Conservation (phyloP, 2,329 filamentous ascomycete genomes). For the Phialemoniopsis sp. region DNA sequence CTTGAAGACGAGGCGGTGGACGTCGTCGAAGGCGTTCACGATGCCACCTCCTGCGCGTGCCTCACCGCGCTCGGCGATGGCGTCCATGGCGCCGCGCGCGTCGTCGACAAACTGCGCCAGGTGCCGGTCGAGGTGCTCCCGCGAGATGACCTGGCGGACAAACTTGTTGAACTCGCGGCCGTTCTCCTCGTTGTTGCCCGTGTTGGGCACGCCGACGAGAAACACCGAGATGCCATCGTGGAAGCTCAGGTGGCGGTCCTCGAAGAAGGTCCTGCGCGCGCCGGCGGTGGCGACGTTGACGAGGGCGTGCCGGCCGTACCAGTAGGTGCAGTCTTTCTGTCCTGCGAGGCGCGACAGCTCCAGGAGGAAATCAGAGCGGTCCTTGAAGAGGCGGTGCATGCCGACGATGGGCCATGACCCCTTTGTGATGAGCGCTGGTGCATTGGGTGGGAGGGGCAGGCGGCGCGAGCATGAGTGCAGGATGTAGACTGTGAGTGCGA, state of each 20-base stretch:
- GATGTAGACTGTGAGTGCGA: neutral
- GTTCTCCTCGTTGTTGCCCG: too few species aligned
- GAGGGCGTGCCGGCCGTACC: slow-evolving; percentile 38
- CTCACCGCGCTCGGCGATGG: slow-evolving; percentile 27
- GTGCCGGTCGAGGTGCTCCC: slow-evolving; percentile 28
- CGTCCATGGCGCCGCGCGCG: slow-evolving; percentile 27
- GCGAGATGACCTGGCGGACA: too few species aligned
- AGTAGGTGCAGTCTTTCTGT: slow-evolving; percentile 44
- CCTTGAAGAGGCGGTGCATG: slow-evolving; percentile 38
- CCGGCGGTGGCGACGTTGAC: slow-evolving; percentile 37
- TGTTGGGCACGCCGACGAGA: neutral
- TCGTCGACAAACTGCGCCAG: slow-evolving; percentile 39
- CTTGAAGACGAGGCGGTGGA: slow-evolving; percentile 49
- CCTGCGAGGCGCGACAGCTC: slow-evolving; percentile 20
- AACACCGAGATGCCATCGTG: too few species aligned
- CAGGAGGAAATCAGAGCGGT: slow-evolving; percentile 37
- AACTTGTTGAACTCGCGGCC: too few species aligned
- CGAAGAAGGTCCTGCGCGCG: slow-evolving; percentile 39
- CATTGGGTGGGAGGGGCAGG: slow-evolving; percentile 4
- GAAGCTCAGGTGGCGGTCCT: slow-evolving; percentile 36
- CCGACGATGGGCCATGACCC: slow-evolving; percentile 44
- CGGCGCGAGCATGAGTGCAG: too few species aligned
- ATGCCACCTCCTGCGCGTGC: slow-evolving; percentile 21
- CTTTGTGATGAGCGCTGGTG: slow-evolving; percentile 1
- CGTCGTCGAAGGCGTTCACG: slow-evolving; percentile 48